Percentiles rank a stretch among this genome's conserved stretches.
phyloP scores from a whole-genome alignment of 2,329 filamentous ascomycete species.

The Trematosphaeria pertusa region DNA sequence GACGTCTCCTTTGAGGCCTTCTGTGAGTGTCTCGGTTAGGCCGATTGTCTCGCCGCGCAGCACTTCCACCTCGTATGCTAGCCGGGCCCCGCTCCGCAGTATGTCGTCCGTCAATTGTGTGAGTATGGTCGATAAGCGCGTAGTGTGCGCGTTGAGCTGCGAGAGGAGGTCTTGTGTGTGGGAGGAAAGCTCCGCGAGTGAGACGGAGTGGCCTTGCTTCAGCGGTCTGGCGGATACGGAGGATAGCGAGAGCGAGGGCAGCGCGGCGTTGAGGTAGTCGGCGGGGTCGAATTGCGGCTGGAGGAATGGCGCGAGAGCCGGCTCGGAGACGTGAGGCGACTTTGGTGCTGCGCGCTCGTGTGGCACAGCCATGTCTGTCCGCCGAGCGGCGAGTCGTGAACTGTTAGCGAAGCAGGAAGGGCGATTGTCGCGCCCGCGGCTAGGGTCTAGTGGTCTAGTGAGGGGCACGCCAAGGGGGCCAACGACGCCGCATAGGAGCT shows the following conservation, averaged over 20 bases:
- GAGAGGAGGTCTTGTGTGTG: slow-evolving; percentile 86
- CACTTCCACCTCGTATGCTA: slow-evolving; percentile 95
- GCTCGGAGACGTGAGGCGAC: slow-evolving; percentile 70
- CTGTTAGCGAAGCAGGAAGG: no score
- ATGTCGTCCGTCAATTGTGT: slow-evolving; percentile 96
- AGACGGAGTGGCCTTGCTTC: slow-evolving; percentile 55
- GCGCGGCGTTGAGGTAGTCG: slow-evolving; percentile 80
- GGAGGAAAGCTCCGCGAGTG: slow-evolving; percentile 77
- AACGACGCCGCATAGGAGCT: neutral
- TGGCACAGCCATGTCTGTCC: slow-evolving; percentile 35
- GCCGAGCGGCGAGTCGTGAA: no score
- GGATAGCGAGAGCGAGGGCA: slow-evolving; percentile 70
- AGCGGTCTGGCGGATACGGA: slow-evolving; percentile 50
- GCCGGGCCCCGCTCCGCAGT: slow-evolving; percentile 80
- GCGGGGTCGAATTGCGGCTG: slow-evolving; percentile 80
- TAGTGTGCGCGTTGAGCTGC: slow-evolving; percentile 87
- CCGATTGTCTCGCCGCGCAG: slow-evolving; percentile 85
- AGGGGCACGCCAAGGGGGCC: slow-evolving; percentile 21
- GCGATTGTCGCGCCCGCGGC: slow-evolving; percentile 18
- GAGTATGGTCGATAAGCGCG: slow-evolving; percentile 78
- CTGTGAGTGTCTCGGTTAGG: slow-evolving; percentile 79
- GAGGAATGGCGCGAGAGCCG: slow-evolving; percentile 77
- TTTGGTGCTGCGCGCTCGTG: slow-evolving; percentile 25
- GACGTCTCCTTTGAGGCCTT: slow-evolving; percentile 75
- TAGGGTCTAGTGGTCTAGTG: slow-evolving; percentile 14